Base-by-base conservation (phyloP, 2,329 filamentous ascomycete genomes). In the Verticillium nonalfalfae region DNA sequence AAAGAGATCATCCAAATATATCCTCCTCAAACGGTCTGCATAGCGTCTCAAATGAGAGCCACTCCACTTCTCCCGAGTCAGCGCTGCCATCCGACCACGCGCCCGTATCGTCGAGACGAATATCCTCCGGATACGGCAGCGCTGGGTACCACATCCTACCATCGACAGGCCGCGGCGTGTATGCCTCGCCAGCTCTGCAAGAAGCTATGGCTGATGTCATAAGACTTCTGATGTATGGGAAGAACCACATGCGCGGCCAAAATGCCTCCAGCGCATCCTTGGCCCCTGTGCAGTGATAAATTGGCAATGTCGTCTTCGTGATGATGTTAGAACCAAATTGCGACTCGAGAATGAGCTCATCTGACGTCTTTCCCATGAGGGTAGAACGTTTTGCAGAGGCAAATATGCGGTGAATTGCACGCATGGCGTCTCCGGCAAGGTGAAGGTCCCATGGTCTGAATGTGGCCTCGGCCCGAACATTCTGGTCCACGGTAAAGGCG, bases 281-380 rank as follows among this genome's bases (percentile, higher is more conserved):
- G 63, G 67, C 60, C 9, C 75, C 74, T 0, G 76, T 78, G 64
- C 73, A 75, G 66, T 78, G 76, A 62, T 74, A 72, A 35, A 78
- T 60, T 7, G 69, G 68, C 36, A 73, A 75, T 14, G 76, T 73
- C 18, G 71, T 72, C 40, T 71, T 71, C 14, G 74, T 75, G 60
- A 75, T 66, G 15, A 71, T 67, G 68, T 78, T 78, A 62, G 72
- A 71, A 7, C 72, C 74, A 9, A 79, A 69, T 7, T 68, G 66
- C 34, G 73, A 62, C n/a, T 64, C 60, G 56, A 65, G 66, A 54
- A 76, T 68, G 72, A 74, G 74, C 52, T 72, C 65, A 10, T 61
- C 63, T 40, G 73, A 66, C 31, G 64, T 64, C n/a, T 64, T 63
- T 33, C 67, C 70, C 3, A 68, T 66, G 26, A 14, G 15, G 36